Conservation (phyloP, 75 land plant species). For the Pinus albicaulis region DNA sequence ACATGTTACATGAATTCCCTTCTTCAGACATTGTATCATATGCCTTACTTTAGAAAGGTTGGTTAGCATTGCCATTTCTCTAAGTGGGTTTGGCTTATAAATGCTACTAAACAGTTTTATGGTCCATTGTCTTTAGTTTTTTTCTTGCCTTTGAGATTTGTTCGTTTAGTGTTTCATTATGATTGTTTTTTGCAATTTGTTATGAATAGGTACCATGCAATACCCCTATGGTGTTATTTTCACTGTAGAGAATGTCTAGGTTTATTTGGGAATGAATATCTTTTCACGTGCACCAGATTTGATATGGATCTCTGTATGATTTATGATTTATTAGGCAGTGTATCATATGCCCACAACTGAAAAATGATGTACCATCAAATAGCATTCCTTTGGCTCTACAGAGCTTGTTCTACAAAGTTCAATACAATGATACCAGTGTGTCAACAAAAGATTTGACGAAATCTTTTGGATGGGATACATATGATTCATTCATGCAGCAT, state of each 20-base stretch:
- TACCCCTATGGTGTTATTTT: no score
- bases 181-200: no score
- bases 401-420: slow-evolving; percentile 55
- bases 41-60: slow-evolving; percentile 94
- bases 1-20: slow-evolving; percentile 93
- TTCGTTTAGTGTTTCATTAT: no score
- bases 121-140: no score
- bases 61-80: background rate
- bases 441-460: slow-evolving; percentile 74
- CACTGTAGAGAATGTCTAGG: no score
- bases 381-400: slow-evolving; percentile 56
- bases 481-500: slow-evolving; percentile 62
- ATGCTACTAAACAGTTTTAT: no score
- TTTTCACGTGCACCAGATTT: no score
- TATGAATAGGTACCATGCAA: no score
- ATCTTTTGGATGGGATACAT: slow-evolving; percentile 70
- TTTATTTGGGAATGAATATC: background rate
- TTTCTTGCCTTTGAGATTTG: no score
- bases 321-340: slow-evolving; percentile 15
- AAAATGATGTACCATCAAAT: slow-evolving; percentile 48
- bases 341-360: slow-evolving; percentile 65
- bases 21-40: slow-evolving; percentile 90
- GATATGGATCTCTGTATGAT: no score
- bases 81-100: background rate
- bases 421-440: slow-evolving; percentile 69